Percentiles rank a stretch among this genome's conserved stretches.
These are phyloP conservation scores for Coniella lustricola DNA, from an alignment of 2,329 filamentous ascomycete genomes.

Conservation along the genomic window DNA sequence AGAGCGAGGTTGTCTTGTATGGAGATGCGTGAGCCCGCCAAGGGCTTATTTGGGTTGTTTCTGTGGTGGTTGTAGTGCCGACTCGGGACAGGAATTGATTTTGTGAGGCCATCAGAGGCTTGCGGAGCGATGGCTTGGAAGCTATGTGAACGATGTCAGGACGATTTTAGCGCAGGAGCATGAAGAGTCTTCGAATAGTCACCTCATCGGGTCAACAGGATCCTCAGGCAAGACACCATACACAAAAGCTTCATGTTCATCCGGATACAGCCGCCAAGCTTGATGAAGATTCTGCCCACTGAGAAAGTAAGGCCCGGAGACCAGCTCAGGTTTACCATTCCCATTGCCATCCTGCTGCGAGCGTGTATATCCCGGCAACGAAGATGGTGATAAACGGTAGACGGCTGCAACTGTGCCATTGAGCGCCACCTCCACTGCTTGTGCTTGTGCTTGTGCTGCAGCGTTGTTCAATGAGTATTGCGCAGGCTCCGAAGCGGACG, in stretches of 20 bases:
- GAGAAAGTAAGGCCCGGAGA: constrained; percentile 35
- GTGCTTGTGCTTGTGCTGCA: too few species aligned
- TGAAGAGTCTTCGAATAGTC: background rate
- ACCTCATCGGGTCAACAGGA: constrained; percentile 16
- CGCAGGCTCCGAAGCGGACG: constrained; percentile 7
- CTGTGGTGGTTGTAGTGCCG: constrained; percentile 12
- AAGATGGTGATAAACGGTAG: constrained; percentile 1
- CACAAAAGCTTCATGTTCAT: constrained; percentile 29
- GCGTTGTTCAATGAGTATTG: background rate
- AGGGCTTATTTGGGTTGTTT: constrained; percentile 21
- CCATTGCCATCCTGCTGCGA: background rate
- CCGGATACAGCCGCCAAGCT: constrained; percentile 35
- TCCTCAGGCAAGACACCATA: constrained; percentile 32
- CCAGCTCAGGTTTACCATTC: constrained; percentile 19
- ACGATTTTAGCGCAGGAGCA: background rate
- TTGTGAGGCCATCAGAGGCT: constrained; percentile 21
- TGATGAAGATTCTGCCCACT: constrained; percentile 34
- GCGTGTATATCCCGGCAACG: too few species aligned
- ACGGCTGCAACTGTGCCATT: background rate
- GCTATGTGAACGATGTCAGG: constrained; percentile 19
- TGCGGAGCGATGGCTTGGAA: constrained; percentile 26
- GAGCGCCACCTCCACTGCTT: too few species aligned
- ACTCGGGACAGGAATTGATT: constrained; percentile 17
- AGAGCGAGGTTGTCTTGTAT: constrained; percentile 29
- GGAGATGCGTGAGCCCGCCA: constrained; percentile 31